Conservation (phyloP, 345 rosid species). For the Rubroshorea leprosula region DNA sequence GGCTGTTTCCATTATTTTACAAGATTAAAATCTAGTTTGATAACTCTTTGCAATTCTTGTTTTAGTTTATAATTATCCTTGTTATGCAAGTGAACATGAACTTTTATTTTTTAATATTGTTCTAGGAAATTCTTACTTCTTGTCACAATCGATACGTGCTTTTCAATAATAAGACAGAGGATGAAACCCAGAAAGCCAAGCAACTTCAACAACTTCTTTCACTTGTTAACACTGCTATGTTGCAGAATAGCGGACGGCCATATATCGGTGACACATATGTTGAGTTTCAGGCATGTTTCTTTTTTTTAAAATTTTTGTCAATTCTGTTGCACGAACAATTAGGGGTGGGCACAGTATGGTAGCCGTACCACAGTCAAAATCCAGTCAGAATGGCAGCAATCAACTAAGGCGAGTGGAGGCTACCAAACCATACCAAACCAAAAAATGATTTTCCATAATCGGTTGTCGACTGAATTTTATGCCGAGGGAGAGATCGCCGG, state of each 20-base stretch:
- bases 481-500: no score
- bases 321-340: background rate
- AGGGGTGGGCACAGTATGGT: no score
- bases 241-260: conserved; percentile 62
- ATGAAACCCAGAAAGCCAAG: conserved; percentile 42
- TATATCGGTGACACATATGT: conserved; percentile 66
- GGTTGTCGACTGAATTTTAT: no score
- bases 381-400: no score
- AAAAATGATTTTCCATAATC: no score
- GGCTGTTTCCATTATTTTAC: no score
- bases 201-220: conserved; percentile 66
- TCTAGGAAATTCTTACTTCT: conserved; percentile 54
- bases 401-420: no score
- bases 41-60: background rate
- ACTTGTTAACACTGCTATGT: conserved; percentile 45
- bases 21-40: no score
- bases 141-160: conserved; percentile 59
- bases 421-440: no score
- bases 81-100: background rate
- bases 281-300: conserved; percentile 48
- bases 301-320: background rate
- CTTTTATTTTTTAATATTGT: background rate
- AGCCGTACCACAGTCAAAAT: no score
- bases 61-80: background rate
- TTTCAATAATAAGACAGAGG: conserved; percentile 77